A percentile compares a stretch with the other conserved stretches of the same genome.
Conservation (phyloP, 2,329 filamentous ascomycete genomes). For the Verticillium albo-atrum region DNA sequence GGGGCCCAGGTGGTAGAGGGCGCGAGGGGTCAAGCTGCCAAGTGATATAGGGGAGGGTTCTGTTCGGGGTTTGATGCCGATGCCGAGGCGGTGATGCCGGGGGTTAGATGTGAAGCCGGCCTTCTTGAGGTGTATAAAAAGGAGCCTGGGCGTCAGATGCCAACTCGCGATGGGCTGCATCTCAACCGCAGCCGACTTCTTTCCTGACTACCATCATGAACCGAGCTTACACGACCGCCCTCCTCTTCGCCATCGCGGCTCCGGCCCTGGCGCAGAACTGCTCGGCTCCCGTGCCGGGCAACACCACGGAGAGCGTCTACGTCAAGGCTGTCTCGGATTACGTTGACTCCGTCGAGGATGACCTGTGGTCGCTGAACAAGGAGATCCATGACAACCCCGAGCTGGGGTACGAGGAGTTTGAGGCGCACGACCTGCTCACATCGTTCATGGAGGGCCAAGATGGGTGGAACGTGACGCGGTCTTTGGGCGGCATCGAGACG, state of each 20-base stretch:
- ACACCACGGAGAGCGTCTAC: slow-evolving; percentile 2
- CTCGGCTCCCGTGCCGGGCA: neutral
- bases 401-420: slow-evolving; percentile 35
- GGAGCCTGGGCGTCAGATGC: neutral
- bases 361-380: slow-evolving; percentile 31
- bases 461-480: slow-evolving; percentile 33
- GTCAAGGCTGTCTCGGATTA: slow-evolving; percentile 10
- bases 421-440: slow-evolving; percentile 35
- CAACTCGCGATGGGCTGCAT: neutral
- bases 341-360: slow-evolving; percentile 12
- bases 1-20: neutral
- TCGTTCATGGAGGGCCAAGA: slow-evolving; percentile 27
- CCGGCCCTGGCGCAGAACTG: neutral
- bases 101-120: neutral
- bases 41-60: neutral
- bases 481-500: slow-evolving; percentile 35
- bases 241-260: neutral
- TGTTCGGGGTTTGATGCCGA: neutral
- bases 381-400: slow-evolving; percentile 40
- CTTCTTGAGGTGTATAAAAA: neutral
- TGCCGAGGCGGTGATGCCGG: neutral
- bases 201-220: neutral
- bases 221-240: neutral
- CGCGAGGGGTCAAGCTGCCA: neutral
- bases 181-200: neutral